These are phyloP conservation scores for Fonsecaea nubica DNA, from an alignment of 2,329 filamentous ascomycete species.

Conservation along the genomic window DNA sequence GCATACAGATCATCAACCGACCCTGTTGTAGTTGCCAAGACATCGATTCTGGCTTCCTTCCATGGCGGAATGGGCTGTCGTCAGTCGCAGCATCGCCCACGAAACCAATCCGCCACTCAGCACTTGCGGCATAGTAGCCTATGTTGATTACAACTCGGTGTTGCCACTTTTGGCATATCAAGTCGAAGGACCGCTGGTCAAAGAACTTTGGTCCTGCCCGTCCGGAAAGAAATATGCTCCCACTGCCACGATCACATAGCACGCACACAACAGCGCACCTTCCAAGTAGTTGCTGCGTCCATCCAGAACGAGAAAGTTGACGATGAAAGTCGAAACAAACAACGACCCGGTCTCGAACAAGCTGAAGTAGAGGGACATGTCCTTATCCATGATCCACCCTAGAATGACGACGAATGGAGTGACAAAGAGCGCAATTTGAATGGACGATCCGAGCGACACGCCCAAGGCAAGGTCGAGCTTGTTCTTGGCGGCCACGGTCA, in stretches of 20 bases:
- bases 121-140: not conserved
- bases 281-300: constrained; percentile 67
- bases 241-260: constrained; percentile 68
- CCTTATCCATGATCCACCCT: constrained; percentile 66
- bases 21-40: not conserved
- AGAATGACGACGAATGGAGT: constrained; percentile 67
- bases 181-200: constrained; percentile 28
- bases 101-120: not conserved
- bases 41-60: not conserved
- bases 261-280: constrained; percentile 64
- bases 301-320: constrained; percentile 69
- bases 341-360: constrained; percentile 78
- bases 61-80: not conserved
- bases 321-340: constrained; percentile 60
- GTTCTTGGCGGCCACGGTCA: constrained; percentile 67
- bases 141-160: not conserved
- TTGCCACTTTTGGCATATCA: not conserved
- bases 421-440: constrained; percentile 70
- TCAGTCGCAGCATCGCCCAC: not conserved
- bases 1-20: not conserved
- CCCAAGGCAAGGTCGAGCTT: constrained; percentile 72
- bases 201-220: constrained; percentile 36
- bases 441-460: constrained; percentile 69
- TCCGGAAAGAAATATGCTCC: constrained; percentile 44
- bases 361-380: constrained; percentile 81